Base-by-base conservation (phyloP, 2,329 filamentous ascomycete species). In the Raffaelea albimanens region DNA sequence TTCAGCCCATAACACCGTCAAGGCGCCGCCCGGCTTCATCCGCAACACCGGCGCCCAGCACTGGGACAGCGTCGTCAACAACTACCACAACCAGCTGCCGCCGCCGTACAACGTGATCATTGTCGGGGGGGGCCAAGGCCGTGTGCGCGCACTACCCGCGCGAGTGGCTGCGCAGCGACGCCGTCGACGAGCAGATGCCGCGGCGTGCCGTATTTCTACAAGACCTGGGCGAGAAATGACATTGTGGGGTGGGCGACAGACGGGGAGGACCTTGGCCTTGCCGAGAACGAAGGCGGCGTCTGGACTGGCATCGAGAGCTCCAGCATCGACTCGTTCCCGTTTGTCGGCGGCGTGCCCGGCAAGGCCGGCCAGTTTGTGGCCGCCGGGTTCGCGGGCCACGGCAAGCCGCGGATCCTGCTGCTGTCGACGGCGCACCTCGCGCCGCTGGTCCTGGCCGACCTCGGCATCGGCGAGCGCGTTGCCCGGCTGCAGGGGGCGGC, bases 1-100 rank as follows among this genome's bases (percentile, higher is more conserved):
- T n/a, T n/a, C n/a, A n/a, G n/a, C n/a, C n/a, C n/a, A n/a, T n/a
- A n/a, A n/a, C 82, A 4, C 78, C 80, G 0, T 52, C 56, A 19
- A 59, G 59, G 21, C 45, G 31, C 18, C 22, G 29, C 5, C 43
- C 19, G 4, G 47, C 20, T 44, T 41, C 34, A 22, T 41, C 25
- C 23, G 29, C 23, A 45, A 47, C 22, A 47, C 45, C 10, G 45
- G 45, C 31, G 45, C 40, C 11, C 45, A 47, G 40, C 45, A 47
- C 40, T 47, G 45, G 45, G 45, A 47, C 45, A 19, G 10, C 18
- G 20, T 19, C 11, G 22, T 43, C 22, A 47, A 47, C 40, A 47
- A 47, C 34, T 43, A 43, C 33, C 40, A 47, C 40, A 47, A 47
- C 40, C 45, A 43, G 33, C 40, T 47, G n/a, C 45, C 45, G 21